Conservation (phyloP, 2,329 filamentous ascomycete genomes). For the Sordariomycetes sp. region DNA sequence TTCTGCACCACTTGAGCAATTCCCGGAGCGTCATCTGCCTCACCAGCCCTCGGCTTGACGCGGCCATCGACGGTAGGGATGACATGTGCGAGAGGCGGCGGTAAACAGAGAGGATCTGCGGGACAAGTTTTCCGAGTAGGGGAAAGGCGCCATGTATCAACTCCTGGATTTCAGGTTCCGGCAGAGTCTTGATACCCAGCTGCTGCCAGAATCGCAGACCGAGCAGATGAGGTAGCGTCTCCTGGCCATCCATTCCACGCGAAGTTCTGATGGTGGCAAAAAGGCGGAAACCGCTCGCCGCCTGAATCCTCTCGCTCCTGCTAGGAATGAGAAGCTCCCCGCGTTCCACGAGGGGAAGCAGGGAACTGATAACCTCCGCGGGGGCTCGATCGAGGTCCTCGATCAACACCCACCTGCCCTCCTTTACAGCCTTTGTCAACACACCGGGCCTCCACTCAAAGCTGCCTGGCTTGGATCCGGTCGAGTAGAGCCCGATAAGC, state of each 20-base stretch:
- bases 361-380: slow-evolving; percentile 85
- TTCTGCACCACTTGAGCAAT: slow-evolving; percentile 81
- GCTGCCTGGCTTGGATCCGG: slow-evolving; percentile 74
- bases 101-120: slow-evolving; percentile 50
- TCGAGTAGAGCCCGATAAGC: slow-evolving; percentile 88
- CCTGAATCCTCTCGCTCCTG: slow-evolving; percentile 74
- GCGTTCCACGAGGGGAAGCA: slow-evolving; percentile 85
- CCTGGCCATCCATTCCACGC: slow-evolving; percentile 53
- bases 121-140: slow-evolving; percentile 50
- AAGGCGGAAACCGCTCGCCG: slow-evolving; percentile 76
- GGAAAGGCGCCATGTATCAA: slow-evolving; percentile 66
- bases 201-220: slow-evolving; percentile 79
- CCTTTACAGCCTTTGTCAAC: slow-evolving; percentile 82
- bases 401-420: slow-evolving; percentile 94
- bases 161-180: slow-evolving; percentile 58
- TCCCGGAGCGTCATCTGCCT: slow-evolving; percentile 62
- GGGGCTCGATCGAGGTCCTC: slow-evolving; percentile 94
- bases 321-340: slow-evolving; percentile 86
- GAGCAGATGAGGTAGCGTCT: slow-evolving; percentile 63
- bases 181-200: slow-evolving; percentile 57
- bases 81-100: slow-evolving; percentile 36
- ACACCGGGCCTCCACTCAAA: slow-evolving; percentile 91
- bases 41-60: slow-evolving; percentile 35
- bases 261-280: slow-evolving; percentile 83
- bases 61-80: slow-evolving; percentile 11